These are phyloP conservation scores for Cystobasidium onofrii DNA, from an alignment of 768 basidiomycete species.

Conservation along the genomic window DNA sequence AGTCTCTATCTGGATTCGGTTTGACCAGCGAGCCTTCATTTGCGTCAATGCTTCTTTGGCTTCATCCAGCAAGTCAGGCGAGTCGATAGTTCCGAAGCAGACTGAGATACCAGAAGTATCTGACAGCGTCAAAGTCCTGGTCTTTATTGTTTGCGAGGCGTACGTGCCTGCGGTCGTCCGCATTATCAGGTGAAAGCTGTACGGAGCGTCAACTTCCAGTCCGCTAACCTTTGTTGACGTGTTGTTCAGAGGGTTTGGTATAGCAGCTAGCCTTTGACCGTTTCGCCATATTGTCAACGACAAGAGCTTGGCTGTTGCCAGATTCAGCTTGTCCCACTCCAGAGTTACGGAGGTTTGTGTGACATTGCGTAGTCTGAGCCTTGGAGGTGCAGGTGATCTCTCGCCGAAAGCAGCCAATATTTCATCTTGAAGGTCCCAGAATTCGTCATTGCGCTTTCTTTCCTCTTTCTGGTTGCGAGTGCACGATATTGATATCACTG, in stretches of 20 bases:
- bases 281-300: constrained; percentile 90
- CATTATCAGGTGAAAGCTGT: constrained; percentile 86
- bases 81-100: constrained; percentile 72
- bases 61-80: constrained; percentile 65
- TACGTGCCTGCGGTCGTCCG: constrained; percentile 86
- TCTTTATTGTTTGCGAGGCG: constrained; percentile 70
- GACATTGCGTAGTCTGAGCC: constrained; percentile 78
- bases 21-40: constrained; percentile 84
- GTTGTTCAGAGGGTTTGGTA: constrained; percentile 71
- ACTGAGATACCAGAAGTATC: constrained; percentile 92
- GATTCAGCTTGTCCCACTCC: constrained; percentile 79
- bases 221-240: constrained; percentile 56
- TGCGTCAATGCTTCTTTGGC: constrained; percentile 69
- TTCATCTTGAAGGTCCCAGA: constrained; percentile 72
- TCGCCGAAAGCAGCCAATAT: constrained; percentile 70
- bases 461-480: constrained; percentile 78
- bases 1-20: constrained; percentile 92
- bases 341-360: constrained; percentile 95
- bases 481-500: constrained; percentile 94
- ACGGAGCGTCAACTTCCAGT: constrained; percentile 54
- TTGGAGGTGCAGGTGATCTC: constrained; percentile 60
- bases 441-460: constrained; percentile 66
- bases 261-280: constrained; percentile 73
- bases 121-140: constrained; percentile 85
- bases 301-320: constrained; percentile 77